Evolutionary conservation across 73 alveolate genomes (phyloP), one percentile per base, ranked within the genome.

Genomic region (Stentor coeruleus): DNA sequence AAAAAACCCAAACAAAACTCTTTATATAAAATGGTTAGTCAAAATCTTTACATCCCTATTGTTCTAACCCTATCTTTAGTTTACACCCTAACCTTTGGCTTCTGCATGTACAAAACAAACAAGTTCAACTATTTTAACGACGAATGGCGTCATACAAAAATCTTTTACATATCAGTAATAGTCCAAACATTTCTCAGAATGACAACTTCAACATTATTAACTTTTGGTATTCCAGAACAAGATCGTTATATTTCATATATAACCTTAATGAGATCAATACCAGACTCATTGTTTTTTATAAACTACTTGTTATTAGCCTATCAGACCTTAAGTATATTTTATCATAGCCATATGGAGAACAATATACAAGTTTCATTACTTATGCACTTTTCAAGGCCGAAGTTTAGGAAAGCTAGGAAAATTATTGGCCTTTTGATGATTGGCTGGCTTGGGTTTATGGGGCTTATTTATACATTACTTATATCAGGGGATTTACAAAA

Each of bases 91-190:
- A 66, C 39, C n/a, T 66, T 66, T 33, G 79, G 79, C 39, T 31
- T 26, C 79, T 66, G 79, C 37, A 31, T 31, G 37, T 20, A 20
- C 41, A 20, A 31, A 33, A 66, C 79, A 31, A 66, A 66, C 79
- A 66, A 66, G 39, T 31, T 66, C 37, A 33, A 33, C 11, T 0
- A 31, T 0, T 66, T 66, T 40, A 20, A 20, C 41, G 79, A 66
- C 2, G 79, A 66, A 37, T 66, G 79, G 41, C n/a, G 33, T 37
- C 79, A 66, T 11, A 66, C 79, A 66, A 66, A 66, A 66, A 31
- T 66, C n/a, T 66, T 66, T 33, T 66, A 66, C 41, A 26, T 66
- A 20, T 20, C 79, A 26, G 37, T 66, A 11, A 66, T 66, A 31
- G 39, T 31, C 37, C 79, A 66, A 33, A 31, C 79, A 20, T 66